These are phyloP conservation scores for Neonectria hederae DNA, from an alignment of 2,329 filamentous ascomycete species.

Conservation along the genomic window DNA sequence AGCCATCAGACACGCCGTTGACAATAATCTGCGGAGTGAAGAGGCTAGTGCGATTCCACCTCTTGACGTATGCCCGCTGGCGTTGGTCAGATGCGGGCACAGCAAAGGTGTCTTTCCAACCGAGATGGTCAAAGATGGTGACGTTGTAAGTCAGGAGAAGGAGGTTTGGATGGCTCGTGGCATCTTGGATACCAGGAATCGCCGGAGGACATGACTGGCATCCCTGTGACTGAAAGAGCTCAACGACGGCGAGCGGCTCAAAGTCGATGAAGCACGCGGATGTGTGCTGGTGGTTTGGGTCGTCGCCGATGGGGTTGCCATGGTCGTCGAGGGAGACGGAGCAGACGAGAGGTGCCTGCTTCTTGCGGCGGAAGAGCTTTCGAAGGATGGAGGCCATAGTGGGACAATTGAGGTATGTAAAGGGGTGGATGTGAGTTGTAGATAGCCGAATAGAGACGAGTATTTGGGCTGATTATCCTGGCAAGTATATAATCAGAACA, in stretches of 20 bases:
- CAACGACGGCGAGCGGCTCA: conserved; percentile 45
- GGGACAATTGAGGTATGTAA: not conserved
- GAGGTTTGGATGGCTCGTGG: conserved; percentile 42
- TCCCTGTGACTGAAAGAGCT: conserved; percentile 50
- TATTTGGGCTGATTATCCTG: not conserved
- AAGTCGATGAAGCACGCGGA: conserved; percentile 46
- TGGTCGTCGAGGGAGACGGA: conserved; percentile 42
- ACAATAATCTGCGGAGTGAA: conserved; percentile 47
- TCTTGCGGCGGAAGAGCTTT: conserved; percentile 46
- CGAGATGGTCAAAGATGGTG: conserved; percentile 47
- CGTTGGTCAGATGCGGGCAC: conserved; percentile 44
- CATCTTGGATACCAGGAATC: conserved; percentile 44
- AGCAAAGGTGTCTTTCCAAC: conserved; percentile 47
- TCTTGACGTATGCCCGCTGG: conserved; percentile 46
- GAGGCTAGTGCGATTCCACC: conserved; percentile 44
- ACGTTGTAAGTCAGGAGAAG: conserved; percentile 48
- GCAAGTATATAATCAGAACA: too few relatives aligned
- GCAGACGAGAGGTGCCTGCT: conserved; percentile 46
- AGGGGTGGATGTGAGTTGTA: not conserved
- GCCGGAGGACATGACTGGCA: conserved; percentile 47
- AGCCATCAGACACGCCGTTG: conserved; percentile 42
- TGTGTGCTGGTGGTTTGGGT: conserved; percentile 45
- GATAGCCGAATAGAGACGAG: not conserved
- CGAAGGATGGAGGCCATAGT: conserved; percentile 26
- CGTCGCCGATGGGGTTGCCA: conserved; percentile 39